A percentile compares a stretch with the other conserved stretches of the same genome.
phyloP scores from a whole-genome alignment of 2,329 filamentous ascomycete species.

The Hirsutella thompsonii region DNA sequence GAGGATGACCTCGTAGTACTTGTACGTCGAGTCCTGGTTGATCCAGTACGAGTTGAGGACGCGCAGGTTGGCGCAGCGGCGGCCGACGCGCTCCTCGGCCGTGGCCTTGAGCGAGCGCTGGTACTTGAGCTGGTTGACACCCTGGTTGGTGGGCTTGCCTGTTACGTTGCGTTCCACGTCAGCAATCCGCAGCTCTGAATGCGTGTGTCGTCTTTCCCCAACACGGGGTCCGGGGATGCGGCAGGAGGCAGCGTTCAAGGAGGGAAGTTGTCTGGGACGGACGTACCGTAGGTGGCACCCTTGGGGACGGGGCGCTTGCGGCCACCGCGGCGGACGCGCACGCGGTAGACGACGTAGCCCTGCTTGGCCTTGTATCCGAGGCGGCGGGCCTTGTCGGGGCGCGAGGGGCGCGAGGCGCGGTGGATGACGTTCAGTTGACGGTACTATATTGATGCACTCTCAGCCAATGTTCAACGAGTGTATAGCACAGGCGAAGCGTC shows the following conservation, averaged over 20 bases:
- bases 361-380: constrained; percentile 99
- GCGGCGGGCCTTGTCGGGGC: constrained; percentile 99
- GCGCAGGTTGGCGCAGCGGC: constrained; percentile 96
- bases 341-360: constrained; percentile 99
- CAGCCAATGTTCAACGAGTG: constrained; percentile 99
- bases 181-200: too few relatives aligned
- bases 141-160: constrained; percentile 99
- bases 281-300: constrained; percentile 96
- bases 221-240: too few relatives aligned
- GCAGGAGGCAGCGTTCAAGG: background rate
- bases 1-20: constrained; percentile 99
- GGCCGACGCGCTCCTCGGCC: constrained; percentile 99
- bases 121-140: constrained; percentile 99
- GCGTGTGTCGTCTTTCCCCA: too few relatives aligned
- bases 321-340: constrained; percentile 95
- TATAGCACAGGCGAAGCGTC: constrained; percentile 52
- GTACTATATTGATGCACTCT: constrained; percentile 99
- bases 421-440: constrained; percentile 99
- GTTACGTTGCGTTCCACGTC: constrained; percentile 10
- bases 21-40: constrained; percentile 99
- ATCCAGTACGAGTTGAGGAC: constrained; percentile 99
- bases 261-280: background rate
- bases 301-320: constrained; percentile 93
- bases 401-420: constrained; percentile 93
- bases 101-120: constrained; percentile 96